A percentile compares a stretch with the other conserved stretches of the same genome.
These are phyloP conservation scores for Fraxinus excelsior DNA, from an alignment of 257 asterid genomes.

Conservation along the genomic window DNA sequence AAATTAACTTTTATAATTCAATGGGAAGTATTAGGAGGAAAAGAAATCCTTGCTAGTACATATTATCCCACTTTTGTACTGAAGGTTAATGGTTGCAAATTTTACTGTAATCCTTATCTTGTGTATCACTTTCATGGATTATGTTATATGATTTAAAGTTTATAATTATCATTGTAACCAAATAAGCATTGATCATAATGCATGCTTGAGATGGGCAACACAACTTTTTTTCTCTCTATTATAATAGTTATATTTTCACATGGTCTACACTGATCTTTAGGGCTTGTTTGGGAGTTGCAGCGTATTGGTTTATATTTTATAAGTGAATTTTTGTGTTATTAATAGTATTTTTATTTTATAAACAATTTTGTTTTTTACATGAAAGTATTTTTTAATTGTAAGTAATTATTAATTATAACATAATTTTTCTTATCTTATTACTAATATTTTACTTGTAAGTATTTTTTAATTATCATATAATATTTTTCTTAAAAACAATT, in stretches of 20 bases:
- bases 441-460: too few species aligned
- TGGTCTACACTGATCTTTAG: neutral
- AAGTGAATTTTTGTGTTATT: too few species aligned
- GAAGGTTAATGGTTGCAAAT: constrained; percentile 3
- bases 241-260: too few species aligned
- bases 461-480: too few species aligned
- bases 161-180: neutral
- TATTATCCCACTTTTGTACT: constrained; percentile 11
- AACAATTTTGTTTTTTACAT: too few species aligned
- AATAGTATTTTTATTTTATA: too few species aligned
- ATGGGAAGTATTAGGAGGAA: neutral
- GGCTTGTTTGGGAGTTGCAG: too few species aligned
- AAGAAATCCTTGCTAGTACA: neutral
- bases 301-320: too few species aligned
- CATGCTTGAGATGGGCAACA: neutral
- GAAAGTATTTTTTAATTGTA: too few species aligned
- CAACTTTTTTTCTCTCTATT: neutral
- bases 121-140: neutral
- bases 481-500: too few species aligned
- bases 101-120: neutral
- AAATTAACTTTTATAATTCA: neutral
- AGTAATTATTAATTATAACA: too few species aligned
- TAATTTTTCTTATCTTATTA: too few species aligned
- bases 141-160: constrained; percentile 11
- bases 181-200: neutral